phyloP scores from a whole-genome alignment of 73 alveolate species.

The Paramecium biaurelia region DNA sequence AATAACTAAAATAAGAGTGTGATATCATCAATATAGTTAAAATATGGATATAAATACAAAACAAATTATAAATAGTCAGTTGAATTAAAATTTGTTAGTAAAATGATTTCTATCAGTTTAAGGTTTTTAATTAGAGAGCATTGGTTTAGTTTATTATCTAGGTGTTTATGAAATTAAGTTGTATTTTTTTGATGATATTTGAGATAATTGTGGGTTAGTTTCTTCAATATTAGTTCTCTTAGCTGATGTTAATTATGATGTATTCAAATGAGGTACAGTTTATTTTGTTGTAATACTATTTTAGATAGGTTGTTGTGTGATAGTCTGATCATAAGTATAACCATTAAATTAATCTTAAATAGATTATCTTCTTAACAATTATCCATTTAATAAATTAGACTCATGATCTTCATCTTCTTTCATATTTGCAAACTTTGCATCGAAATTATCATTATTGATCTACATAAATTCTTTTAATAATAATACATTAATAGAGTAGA shows the following conservation, averaged over 20 bases:
- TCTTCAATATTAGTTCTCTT: background rate
- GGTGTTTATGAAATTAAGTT: background rate
- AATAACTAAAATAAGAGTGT: too few relatives aligned
- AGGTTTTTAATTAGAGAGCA: background rate
- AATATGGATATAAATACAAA: background rate
- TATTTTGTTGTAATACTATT: background rate
- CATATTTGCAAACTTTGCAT: conserved; percentile 40
- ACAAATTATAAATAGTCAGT: background rate
- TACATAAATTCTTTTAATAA: background rate
- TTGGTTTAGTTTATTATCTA: background rate
- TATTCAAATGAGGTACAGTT: conserved; percentile 3
- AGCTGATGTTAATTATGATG: conserved; percentile 8
- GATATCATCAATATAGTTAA: background rate
- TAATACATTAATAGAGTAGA: background rate
- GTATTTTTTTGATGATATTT: background rate
- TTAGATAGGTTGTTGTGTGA: background rate
- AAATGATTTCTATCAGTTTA: background rate
- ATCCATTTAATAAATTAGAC: background rate
- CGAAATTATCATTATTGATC: conserved; percentile 25
- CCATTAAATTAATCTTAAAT: conserved; percentile 36
- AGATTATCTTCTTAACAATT: conserved; percentile 14
- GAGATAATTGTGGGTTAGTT: background rate
- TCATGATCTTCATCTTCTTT: conserved; percentile 35
- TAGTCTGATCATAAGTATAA: background rate
- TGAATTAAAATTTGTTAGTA: background rate